Evolutionary conservation across 768 basidiomycete genomes (phyloP), one percentile per base, ranked within the genome.

Genomic region (Inosperma sp.): DNA sequence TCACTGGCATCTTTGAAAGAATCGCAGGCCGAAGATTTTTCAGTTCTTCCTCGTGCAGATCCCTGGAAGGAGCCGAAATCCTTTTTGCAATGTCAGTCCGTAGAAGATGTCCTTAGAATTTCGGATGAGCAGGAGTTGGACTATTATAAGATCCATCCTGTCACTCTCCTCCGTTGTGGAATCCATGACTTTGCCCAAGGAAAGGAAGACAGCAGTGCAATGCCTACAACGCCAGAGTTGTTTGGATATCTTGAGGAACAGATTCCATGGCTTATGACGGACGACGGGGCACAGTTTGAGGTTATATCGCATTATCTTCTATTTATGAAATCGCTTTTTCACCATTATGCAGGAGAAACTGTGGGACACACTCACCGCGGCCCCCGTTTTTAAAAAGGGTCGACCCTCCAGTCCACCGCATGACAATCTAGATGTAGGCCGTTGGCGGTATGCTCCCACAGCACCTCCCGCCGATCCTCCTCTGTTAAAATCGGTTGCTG

Each of bases 131-230:
- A 70, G 41, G 58, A 64, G 21, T 50, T 59, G 4, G 62, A 66
- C 7, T 56, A 68, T 41, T 35, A 59, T 1, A 66, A 65, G 7
- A 62, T 84, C 5, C 75, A 81, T 2, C 68, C 73, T 7, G 54
- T 81, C 4, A 80, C 83, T 1, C 65, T 88, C 6, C 69, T 89
- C 30, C 79, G 87, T 7, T 86, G 83, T 57, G 81, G 75, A 3
- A 68, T 88, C 34, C 66, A 71, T 25, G 82, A 82, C 40, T 70
- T 74, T 51, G 64, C 58, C 47, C 71, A 58, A 57, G 68, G 64
- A 17, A 72, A 71, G 26, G 66, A 71, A 0, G 65, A 57, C 5
- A 65, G 70, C 9, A 56, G 58, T 13, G 61, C 67, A 23, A 67
- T 71, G 31, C 73, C 79, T 17, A 77, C 76, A 1, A 78, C 83